Conservation (phyloP, 1,139 yeast species). For the Pneumocystis wakefieldiae region DNA sequence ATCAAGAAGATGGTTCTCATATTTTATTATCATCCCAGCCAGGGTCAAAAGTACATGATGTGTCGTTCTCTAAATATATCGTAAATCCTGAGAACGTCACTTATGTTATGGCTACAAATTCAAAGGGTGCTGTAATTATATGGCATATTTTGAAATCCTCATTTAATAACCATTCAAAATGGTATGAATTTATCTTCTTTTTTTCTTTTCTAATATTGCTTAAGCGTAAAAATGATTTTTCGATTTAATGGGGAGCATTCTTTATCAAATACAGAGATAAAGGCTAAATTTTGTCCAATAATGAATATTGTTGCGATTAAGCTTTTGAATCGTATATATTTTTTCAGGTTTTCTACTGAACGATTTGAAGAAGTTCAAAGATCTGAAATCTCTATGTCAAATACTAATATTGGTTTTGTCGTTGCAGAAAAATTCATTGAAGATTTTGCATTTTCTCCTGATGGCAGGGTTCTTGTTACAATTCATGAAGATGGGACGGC, state of each 20-base stretch:
- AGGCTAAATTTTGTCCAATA: background rate
- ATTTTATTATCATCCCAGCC: background rate
- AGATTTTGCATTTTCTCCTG: background rate
- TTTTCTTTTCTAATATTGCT: background rate
- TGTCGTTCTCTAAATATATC: background rate
- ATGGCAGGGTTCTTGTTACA: background rate
- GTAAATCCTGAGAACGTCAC: background rate
- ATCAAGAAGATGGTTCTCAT: background rate
- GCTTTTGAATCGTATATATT: background rate
- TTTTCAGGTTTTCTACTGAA: background rate
- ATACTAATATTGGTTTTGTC: background rate
- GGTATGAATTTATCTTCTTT: background rate
- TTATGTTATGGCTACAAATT: background rate
- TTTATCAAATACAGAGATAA: background rate
- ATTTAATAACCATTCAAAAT: background rate
- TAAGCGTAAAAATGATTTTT: background rate
- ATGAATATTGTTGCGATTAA: background rate
- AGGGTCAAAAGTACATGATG: background rate
- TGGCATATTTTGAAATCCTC: background rate
- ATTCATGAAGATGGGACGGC: background rate
- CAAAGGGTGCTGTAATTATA: background rate
- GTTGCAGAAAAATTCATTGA: background rate
- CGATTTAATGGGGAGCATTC: background rate
- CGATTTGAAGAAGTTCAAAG: background rate
- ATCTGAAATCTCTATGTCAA: background rate